phyloP scores from a whole-genome alignment of 176 grass and related monocot species.

The Areca catechu region DNA sequence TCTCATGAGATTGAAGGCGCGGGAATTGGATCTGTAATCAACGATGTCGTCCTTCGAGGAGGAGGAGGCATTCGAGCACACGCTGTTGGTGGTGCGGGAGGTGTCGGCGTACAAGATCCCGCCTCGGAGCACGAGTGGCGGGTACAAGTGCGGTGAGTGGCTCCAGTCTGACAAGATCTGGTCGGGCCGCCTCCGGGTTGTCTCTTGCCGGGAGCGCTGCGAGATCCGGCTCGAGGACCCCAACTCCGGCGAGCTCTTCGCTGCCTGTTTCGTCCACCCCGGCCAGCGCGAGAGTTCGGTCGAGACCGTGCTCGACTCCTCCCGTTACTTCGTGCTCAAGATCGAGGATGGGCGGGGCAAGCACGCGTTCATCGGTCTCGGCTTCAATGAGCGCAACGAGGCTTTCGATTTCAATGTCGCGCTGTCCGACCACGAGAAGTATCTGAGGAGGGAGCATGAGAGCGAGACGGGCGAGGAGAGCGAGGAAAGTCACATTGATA shows the following conservation, averaged over 20 bases:
- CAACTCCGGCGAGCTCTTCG: slow-evolving; percentile 76
- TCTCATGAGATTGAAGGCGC: no score
- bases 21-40: no score
- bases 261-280: slow-evolving; percentile 72
- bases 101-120: slow-evolving; percentile 94
- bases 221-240: slow-evolving; percentile 94
- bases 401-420: slow-evolving; percentile 98
- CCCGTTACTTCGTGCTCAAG: slow-evolving; percentile 88
- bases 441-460: slow-evolving; percentile 93
- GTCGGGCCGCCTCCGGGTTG: slow-evolving; percentile 89
- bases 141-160: slow-evolving; percentile 99
- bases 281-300: slow-evolving; percentile 59
- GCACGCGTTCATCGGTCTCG: slow-evolving; percentile 92
- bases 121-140: slow-evolving; percentile 76
- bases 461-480: slow-evolving; percentile 59
- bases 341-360: slow-evolving; percentile 82
- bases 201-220: slow-evolving; percentile 81
- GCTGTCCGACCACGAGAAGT: slow-evolving; percentile 94
- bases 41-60: slow-evolving; percentile 42
- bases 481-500: slow-evolving; percentile 61
- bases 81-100: slow-evolving; percentile 89
- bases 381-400: slow-evolving; percentile 91
- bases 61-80: slow-evolving; percentile 95
- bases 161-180: slow-evolving; percentile 97
- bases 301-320: slow-evolving; percentile 85